Evolutionary conservation across 495 filamentous ascomycete genomes (phyloP).

Genomic region (Talaromyces adpressus): DNA sequence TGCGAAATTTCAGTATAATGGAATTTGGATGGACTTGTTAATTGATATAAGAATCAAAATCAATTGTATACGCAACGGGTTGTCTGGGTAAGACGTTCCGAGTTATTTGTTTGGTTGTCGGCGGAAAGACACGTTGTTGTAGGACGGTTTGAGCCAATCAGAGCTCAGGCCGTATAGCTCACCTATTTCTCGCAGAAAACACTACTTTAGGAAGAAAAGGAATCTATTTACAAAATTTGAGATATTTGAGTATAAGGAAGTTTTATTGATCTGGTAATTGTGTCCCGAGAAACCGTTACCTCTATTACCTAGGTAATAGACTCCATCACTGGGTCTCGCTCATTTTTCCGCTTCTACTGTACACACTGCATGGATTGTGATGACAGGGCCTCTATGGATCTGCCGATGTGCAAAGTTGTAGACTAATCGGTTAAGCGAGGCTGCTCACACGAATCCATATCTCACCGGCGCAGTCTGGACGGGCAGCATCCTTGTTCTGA

Average conservation of each 20-base stretch:
- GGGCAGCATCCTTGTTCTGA: too few relatives aligned
- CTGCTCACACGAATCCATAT: background rate
- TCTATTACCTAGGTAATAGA: background rate
- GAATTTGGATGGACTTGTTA: background rate
- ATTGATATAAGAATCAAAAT: background rate
- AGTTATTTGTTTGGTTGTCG: background rate
- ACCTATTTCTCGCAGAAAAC: background rate
- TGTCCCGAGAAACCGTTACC: background rate
- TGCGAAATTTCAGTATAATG: background rate
- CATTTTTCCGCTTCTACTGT: background rate
- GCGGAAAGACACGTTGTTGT: constrained; percentile 4
- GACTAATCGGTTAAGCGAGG: too few relatives aligned
- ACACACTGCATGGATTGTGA: background rate
- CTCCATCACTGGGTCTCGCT: background rate
- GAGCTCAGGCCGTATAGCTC: background rate
- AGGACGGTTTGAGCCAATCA: background rate
- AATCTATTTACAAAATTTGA: background rate
- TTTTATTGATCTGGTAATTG: background rate
- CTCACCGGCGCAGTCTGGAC: too few relatives aligned
- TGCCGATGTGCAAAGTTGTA: background rate
- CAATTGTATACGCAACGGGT: background rate
- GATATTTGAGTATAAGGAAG: background rate
- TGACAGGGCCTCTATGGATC: background rate
- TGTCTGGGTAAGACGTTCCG: background rate
- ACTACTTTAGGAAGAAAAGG: background rate